Percentiles rank a stretch among this genome's conserved stretches.
Evolutionary conservation across 768 basidiomycete genomes (phyloP).

Genomic region (Rhodosporidiobolus sp.): DNA sequence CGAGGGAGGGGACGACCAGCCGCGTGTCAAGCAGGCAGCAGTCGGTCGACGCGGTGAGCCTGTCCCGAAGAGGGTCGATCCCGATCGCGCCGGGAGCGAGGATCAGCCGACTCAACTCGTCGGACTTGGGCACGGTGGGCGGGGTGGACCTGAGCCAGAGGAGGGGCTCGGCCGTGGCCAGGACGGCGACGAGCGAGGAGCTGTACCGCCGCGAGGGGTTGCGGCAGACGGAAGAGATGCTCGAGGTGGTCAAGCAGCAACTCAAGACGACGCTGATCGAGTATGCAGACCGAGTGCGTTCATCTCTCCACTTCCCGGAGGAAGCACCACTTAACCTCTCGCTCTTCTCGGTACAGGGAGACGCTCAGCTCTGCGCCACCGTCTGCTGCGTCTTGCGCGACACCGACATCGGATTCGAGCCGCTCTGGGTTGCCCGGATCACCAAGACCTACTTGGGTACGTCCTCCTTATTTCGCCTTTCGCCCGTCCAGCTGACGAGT

Average conservation of each 20-base stretch:
- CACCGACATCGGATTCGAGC: constrained; percentile 11
- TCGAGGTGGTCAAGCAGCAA: constrained; percentile 25
- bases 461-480: not conserved
- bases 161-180: not conserved
- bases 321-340: no score
- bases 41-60: constrained; percentile 12
- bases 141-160: no score
- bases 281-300: constrained; percentile 34
- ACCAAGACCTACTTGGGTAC: constrained; percentile 36
- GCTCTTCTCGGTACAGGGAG: constrained; percentile 22
- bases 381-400: constrained; percentile 22
- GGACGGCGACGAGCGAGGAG: not conserved
- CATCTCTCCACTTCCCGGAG: not conserved
- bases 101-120: not conserved
- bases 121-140: not conserved
- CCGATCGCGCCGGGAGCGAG: not conserved
- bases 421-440: constrained; percentile 23
- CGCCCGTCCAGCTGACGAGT: not conserved
- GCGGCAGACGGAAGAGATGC: not conserved
- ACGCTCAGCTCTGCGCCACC: constrained; percentile 30
- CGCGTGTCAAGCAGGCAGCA: constrained; percentile 3
- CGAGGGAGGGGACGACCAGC: constrained; percentile 10
- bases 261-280: constrained; percentile 19
- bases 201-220: not conserved
- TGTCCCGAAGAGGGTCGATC: constrained; percentile 13